Conservation (phyloP, 768 basidiomycete genomes). For the Sarcomyxa edulis region DNA sequence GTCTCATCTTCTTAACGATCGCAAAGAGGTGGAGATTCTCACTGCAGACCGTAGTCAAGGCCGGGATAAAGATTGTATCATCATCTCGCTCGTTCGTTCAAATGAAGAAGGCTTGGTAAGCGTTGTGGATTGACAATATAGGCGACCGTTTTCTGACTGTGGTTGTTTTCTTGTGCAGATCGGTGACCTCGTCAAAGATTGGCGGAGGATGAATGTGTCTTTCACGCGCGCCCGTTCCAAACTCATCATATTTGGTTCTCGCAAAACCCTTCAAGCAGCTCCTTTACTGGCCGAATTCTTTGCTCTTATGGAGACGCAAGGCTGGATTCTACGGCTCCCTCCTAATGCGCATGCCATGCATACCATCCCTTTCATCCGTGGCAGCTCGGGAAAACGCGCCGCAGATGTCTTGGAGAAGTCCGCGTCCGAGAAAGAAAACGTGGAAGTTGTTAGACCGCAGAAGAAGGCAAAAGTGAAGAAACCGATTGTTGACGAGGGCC, state of each 20-base stretch:
- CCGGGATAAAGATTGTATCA: slow-evolving; percentile 90
- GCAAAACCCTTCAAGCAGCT: slow-evolving; percentile 61
- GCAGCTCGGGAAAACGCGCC: slow-evolving; percentile 20
- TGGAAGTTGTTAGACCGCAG: slow-evolving; percentile 18
- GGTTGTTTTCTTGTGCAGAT: slow-evolving; percentile 39
- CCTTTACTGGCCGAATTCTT: slow-evolving; percentile 73
- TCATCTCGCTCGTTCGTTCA: slow-evolving; percentile 89
- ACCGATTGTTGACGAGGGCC: slow-evolving; percentile 25
- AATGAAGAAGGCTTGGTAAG: slow-evolving; percentile 74
- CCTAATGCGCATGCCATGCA: slow-evolving; percentile 51
- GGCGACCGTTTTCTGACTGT: not conserved
- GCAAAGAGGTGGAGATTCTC: slow-evolving; percentile 69
- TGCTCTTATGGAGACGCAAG: slow-evolving; percentile 58
- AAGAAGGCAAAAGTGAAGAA: slow-evolving; percentile 31
- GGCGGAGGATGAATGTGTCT: slow-evolving; percentile 94
- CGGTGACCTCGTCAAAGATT: slow-evolving; percentile 91
- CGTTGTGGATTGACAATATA: too few species aligned
- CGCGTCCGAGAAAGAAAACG: slow-evolving; percentile 8
- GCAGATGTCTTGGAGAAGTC: slow-evolving; percentile 16
- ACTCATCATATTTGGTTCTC: slow-evolving; percentile 86
- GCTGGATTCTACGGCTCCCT: slow-evolving; percentile 68
- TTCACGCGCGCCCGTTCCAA: slow-evolving; percentile 92
- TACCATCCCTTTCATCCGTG: slow-evolving; percentile 13
- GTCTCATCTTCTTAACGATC: slow-evolving; percentile 51
- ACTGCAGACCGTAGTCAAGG: slow-evolving; percentile 95